These are phyloP conservation scores for Colletotrichum sp. DNA, from an alignment of 2,329 filamentous ascomycete genomes.

Conservation along the genomic window DNA sequence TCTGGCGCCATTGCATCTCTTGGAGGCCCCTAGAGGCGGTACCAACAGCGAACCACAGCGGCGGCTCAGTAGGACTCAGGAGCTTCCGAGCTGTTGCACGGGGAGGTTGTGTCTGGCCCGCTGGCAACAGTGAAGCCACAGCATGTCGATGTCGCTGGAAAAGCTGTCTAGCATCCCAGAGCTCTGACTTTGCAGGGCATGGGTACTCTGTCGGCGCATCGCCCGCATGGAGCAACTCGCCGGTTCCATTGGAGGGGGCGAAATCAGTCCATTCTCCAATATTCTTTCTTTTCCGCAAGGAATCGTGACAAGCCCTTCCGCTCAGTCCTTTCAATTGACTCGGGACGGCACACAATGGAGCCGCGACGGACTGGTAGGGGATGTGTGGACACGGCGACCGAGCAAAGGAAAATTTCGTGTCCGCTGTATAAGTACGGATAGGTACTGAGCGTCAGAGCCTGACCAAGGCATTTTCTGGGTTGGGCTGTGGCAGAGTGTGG, in stretches of 20 bases:
- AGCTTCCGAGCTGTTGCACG: not conserved
- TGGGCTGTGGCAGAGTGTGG: not conserved
- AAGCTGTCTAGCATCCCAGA: not conserved
- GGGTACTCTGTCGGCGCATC: not conserved
- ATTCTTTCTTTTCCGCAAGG: not conserved
- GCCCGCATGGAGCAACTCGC: not conserved
- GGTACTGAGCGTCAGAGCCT: not conserved
- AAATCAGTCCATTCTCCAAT: not conserved
- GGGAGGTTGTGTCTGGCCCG: not conserved
- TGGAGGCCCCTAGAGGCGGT: not conserved
- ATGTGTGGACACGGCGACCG: not conserved
- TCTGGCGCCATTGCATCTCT: not conserved
- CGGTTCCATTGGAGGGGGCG: not conserved
- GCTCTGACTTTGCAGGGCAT: not conserved
- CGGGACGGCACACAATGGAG: not conserved
- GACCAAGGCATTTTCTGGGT: not conserved
- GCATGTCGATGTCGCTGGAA: not conserved
- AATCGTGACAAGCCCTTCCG: not conserved
- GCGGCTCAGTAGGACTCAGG: not conserved
- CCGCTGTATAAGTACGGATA: not conserved
- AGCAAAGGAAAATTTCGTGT: not conserved
- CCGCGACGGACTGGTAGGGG: not conserved
- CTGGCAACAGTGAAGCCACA: not conserved
- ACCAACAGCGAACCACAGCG: not conserved
- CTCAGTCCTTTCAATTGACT: not conserved